Evolutionary conservation across 106 monocot genomes (phyloP).

Genomic region (Dendrobium officinale): DNA sequence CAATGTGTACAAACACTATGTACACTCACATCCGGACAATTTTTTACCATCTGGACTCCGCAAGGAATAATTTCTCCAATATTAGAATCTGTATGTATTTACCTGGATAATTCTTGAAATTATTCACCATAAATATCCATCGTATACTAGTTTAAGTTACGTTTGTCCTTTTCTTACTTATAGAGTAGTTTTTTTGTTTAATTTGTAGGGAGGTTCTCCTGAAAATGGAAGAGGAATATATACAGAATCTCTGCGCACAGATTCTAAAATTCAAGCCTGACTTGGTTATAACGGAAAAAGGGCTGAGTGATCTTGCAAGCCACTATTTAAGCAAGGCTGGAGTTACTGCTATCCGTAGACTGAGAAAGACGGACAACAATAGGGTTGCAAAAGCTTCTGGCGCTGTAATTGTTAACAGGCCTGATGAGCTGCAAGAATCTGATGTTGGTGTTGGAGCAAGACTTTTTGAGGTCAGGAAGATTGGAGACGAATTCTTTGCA

Average conservation of each 20-base stretch:
- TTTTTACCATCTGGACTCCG: too few relatives aligned
- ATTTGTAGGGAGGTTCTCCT: constrained; percentile 73
- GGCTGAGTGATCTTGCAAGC: constrained; percentile 89
- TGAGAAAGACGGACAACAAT: constrained; percentile 90
- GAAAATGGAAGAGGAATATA: constrained; percentile 97
- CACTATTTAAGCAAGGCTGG: constrained; percentile 93
- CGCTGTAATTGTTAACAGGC: constrained; percentile 87
- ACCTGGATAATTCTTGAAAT: neutral
- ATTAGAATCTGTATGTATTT: neutral
- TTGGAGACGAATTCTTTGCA: constrained; percentile 94
- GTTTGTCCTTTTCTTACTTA: neutral
- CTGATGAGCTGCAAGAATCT: constrained; percentile 92
- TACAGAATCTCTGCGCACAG: constrained; percentile 74
- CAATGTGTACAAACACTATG: too few relatives aligned
- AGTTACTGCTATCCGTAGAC: constrained; percentile 80
- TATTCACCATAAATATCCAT: neutral
- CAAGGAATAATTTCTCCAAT: too few relatives aligned
- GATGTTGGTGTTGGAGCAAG: constrained; percentile 94
- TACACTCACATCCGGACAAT: too few relatives aligned
- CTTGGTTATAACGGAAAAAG: constrained; percentile 89
- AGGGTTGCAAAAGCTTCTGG: constrained; percentile 89
- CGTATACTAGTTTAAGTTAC: neutral
- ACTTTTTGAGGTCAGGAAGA: constrained; percentile 92
- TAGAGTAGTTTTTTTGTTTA: neutral
- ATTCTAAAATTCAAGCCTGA: constrained; percentile 94